These are phyloP conservation scores for Mycena filopes DNA, from an alignment of 768 basidiomycete genomes.

Conservation along the genomic window DNA sequence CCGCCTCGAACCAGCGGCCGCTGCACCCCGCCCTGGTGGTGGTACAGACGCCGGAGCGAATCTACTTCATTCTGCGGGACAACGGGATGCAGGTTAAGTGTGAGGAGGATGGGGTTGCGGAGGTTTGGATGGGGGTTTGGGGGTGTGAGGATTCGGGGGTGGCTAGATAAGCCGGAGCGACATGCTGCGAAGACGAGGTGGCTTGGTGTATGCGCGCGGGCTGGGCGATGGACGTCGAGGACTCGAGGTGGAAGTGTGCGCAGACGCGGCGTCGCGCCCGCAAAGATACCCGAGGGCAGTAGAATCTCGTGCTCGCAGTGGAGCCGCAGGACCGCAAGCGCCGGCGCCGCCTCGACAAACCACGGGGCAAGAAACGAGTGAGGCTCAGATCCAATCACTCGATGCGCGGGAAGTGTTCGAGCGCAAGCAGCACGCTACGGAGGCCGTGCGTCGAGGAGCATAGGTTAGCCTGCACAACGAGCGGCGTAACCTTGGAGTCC, in stretches of 20 bases:
- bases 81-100: conserved; percentile 78
- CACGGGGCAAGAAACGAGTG: neutral
- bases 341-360: conserved; percentile 1
- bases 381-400: conserved; percentile 10
- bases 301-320: neutral
- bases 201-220: too few species aligned
- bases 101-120: conserved; percentile 78
- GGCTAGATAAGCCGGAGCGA: too few species aligned
- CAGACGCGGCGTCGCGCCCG: conserved; percentile 1
- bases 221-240: too few species aligned
- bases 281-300: conserved; percentile 3
- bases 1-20: conserved; percentile 39
- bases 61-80: conserved; percentile 76
- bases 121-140: conserved; percentile 70
- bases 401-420: conserved; percentile 7
- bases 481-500: neutral
- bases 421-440: conserved; percentile 3
- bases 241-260: too few species aligned
- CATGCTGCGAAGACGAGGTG: too few species aligned
- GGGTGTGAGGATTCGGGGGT: conserved; percentile 49
- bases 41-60: conserved; percentile 75
- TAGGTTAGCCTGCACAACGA: conserved; percentile 7
- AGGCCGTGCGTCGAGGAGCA: neutral
- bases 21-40: conserved; percentile 74
- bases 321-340: conserved; percentile 3